Evolutionary conservation across 257 asterid genomes (phyloP).

Genomic region (Craterostigma plantagineum): DNA sequence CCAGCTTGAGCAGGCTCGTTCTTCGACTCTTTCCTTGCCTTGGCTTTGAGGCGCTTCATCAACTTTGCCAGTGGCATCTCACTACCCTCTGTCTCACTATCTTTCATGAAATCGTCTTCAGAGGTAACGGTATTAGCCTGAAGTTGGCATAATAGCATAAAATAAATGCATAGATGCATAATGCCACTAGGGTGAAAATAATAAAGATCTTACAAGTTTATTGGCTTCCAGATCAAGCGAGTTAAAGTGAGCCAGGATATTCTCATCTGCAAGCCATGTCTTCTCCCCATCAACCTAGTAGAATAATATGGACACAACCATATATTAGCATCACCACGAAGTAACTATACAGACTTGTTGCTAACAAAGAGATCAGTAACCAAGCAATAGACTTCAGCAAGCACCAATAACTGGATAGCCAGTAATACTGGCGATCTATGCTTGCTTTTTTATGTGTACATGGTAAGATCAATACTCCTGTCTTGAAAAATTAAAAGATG

Average conservation of each 20-base stretch:
- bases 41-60: conserved; percentile 79
- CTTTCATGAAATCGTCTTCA: conserved; percentile 69
- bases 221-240: conserved; percentile 65
- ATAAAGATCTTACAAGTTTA: conserved; percentile 41
- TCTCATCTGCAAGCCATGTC: conserved; percentile 90
- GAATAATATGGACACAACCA: conserved; percentile 12
- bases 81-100: conserved; percentile 81
- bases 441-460: too few relatives aligned
- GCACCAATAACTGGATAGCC: too few relatives aligned
- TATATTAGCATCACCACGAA: not conserved
- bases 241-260: conserved; percentile 51
- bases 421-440: too few relatives aligned
- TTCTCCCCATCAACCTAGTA: conserved; percentile 40
- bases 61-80: conserved; percentile 90
- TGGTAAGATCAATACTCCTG: too few relatives aligned
- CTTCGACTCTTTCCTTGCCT: conserved; percentile 21
- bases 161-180: conserved; percentile 1
- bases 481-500: too few relatives aligned
- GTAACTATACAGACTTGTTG: too few relatives aligned
- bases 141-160: conserved; percentile 10
- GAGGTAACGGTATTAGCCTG: conserved; percentile 44
- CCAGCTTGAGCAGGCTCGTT: conserved; percentile 29
- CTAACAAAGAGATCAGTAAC: too few relatives aligned
- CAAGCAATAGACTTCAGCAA: too few relatives aligned
- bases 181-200: conserved; percentile 5